Evolutionary conservation across 805 yeast genomes (phyloP).

Genomic region (Cyberlindnera mrakii): DNA sequence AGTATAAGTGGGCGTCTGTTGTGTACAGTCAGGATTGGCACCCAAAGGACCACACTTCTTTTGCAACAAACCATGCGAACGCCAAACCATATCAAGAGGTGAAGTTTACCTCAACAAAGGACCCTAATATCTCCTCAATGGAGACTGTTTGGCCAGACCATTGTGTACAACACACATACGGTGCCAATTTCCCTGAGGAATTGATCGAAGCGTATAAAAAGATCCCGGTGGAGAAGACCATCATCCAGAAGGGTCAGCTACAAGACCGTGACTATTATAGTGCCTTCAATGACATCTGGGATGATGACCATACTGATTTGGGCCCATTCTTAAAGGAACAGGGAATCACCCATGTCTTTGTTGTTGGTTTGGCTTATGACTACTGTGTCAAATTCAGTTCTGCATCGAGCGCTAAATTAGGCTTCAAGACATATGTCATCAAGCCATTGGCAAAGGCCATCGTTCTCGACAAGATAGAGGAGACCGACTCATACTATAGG

Average conservation of each 20-base stretch:
- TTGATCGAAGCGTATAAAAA: constrained; percentile 31
- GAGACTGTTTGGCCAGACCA: constrained; percentile 87
- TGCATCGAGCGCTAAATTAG: constrained; percentile 53
- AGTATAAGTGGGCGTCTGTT: constrained; percentile 53
- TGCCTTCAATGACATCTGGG: constrained; percentile 80
- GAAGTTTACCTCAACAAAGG: constrained; percentile 45
- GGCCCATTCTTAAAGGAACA: constrained; percentile 38
- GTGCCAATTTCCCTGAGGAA: constrained; percentile 55
- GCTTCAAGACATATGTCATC: constrained; percentile 60
- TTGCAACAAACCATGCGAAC: constrained; percentile 61
- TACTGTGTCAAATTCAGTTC: constrained; percentile 81
- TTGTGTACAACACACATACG: constrained; percentile 68
- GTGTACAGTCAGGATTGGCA: constrained; percentile 89
- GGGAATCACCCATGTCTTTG: constrained; percentile 52
- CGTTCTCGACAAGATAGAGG: constrained; percentile 32
- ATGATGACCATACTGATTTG: constrained; percentile 62
- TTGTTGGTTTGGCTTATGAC: constrained; percentile 84
- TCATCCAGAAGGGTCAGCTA: constrained; percentile 67
- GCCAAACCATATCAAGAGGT: constrained; percentile 44
- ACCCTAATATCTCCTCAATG: constrained; percentile 22
- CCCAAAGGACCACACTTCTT: constrained; percentile 70
- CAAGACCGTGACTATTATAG: constrained; percentile 81
- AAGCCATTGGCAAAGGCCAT: constrained; percentile 53
- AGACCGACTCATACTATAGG: constrained; percentile 30
- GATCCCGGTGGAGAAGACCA: constrained; percentile 31